Conservation (phyloP, 2,329 filamentous ascomycete species). For the Fusarium annulatum region DNA sequence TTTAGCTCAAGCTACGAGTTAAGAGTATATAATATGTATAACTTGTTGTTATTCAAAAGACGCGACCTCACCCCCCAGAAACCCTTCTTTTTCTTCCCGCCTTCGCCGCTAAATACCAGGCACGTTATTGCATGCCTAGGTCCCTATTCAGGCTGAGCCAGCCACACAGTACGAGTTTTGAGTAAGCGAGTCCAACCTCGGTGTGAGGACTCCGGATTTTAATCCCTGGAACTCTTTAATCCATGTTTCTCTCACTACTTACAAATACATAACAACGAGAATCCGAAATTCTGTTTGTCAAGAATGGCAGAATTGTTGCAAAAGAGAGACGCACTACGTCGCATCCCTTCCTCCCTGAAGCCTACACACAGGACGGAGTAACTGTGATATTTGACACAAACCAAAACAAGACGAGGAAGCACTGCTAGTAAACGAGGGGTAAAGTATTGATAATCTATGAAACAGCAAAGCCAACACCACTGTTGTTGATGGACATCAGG, state of each 20-base stretch:
- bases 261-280: not conserved
- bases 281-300: not conserved
- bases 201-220: slow-evolving; percentile 8
- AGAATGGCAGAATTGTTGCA: slow-evolving; percentile 2
- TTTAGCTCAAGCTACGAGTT: not conserved
- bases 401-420: slow-evolving; percentile 16
- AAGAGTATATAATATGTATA: not conserved
- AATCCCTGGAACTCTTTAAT: not conserved
- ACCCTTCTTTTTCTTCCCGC: slow-evolving; percentile 5
- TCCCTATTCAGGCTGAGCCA: slow-evolving; percentile 5
- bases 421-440: slow-evolving; percentile 23
- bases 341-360: slow-evolving; percentile 2
- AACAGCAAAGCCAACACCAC: slow-evolving; percentile 30
- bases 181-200: not conserved
- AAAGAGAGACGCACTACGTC: slow-evolving; percentile 5
- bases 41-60: not conserved
- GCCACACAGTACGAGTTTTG: slow-evolving; percentile 34
- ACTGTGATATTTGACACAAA: not conserved
- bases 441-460: slow-evolving; percentile 31
- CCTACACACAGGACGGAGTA: slow-evolving; percentile 1
- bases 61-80: slow-evolving; percentile 14
- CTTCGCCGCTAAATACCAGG: slow-evolving; percentile 14
- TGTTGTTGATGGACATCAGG: not conserved
- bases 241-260: slow-evolving; percentile 10
- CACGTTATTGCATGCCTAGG: slow-evolving; percentile 11